These are phyloP conservation scores for Ganoderma sinense DNA, from an alignment of 1,284 basidiomycete species.

Conservation along the genomic window DNA sequence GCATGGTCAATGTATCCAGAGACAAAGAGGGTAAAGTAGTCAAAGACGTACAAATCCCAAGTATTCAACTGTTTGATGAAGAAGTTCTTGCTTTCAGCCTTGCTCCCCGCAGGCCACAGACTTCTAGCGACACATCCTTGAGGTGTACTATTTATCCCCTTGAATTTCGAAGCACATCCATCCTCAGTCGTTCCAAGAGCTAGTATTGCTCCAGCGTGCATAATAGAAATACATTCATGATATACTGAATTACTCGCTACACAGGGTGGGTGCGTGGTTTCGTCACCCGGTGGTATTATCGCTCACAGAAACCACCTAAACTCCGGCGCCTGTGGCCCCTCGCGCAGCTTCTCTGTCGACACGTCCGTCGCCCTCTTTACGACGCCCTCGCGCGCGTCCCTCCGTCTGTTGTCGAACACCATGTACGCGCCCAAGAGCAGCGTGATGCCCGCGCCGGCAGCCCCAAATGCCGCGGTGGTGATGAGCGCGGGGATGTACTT, in stretches of 20 bases:
- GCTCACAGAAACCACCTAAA: constrained; percentile 21
- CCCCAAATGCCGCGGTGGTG: constrained; percentile 19
- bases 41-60: too few relatives aligned
- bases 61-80: too few relatives aligned
- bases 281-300: too few relatives aligned
- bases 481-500: constrained; percentile 27
- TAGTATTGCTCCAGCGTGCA: background rate
- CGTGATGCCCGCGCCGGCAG: constrained; percentile 16
- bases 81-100: too few relatives aligned
- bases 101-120: too few relatives aligned
- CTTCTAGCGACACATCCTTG: too few relatives aligned
- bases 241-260: too few relatives aligned
- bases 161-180: background rate
- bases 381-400: constrained; percentile 18
- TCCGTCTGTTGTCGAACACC: constrained; percentile 15
- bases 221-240: background rate
- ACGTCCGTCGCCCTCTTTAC: constrained; percentile 15
- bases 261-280: too few relatives aligned
- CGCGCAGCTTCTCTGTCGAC: constrained; percentile 17
- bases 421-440: constrained; percentile 15
- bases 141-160: background rate
- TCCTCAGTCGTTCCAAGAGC: background rate
- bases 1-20: too few relatives aligned
- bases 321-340: constrained; percentile 14
- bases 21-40: too few relatives aligned